Evolutionary conservation across 306 rosid genomes (phyloP).

Genomic region (Morella rubra): DNA sequence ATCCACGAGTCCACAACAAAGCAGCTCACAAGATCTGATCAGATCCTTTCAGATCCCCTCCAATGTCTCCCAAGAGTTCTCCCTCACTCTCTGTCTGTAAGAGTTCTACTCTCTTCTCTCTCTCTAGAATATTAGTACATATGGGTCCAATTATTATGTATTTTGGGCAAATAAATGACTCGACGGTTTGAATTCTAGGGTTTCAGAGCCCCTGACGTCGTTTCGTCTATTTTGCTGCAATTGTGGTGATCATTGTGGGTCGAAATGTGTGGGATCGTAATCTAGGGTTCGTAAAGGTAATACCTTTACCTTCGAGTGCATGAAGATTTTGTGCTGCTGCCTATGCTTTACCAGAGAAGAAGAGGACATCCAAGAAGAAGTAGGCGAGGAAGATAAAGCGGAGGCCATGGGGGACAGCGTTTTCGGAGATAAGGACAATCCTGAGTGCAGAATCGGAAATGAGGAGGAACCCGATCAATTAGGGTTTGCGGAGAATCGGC

Average conservation of each 20-base stretch:
- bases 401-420: constrained; percentile 39
- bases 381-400: constrained; percentile 19
- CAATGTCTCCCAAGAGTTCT: constrained; percentile 2
- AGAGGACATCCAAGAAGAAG: constrained; percentile 28
- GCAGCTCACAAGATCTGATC: constrained; percentile 71
- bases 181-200: constrained; percentile 43
- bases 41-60: constrained; percentile 44
- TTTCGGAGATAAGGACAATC: constrained; percentile 35
- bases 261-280: constrained; percentile 62
- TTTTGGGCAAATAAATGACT: background rate
- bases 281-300: constrained; percentile 38
- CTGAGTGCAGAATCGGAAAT: constrained; percentile 28
- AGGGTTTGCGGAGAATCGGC: constrained; percentile 16
- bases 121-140: background rate
- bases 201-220: constrained; percentile 28
- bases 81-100: background rate
- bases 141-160: constrained; percentile 6
- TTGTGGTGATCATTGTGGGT: constrained; percentile 23
- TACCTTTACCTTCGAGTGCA: constrained; percentile 44
- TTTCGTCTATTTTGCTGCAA: constrained; percentile 6
- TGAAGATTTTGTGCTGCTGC: constrained; percentile 79
- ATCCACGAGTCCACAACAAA: constrained; percentile 24
- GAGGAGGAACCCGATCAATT: constrained; percentile 32
- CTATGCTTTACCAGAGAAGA: constrained; percentile 67
- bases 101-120: background rate